These are phyloP conservation scores for Carex littledalei DNA, from an alignment of 176 grass and related monocot genomes.

Conservation along the genomic window DNA sequence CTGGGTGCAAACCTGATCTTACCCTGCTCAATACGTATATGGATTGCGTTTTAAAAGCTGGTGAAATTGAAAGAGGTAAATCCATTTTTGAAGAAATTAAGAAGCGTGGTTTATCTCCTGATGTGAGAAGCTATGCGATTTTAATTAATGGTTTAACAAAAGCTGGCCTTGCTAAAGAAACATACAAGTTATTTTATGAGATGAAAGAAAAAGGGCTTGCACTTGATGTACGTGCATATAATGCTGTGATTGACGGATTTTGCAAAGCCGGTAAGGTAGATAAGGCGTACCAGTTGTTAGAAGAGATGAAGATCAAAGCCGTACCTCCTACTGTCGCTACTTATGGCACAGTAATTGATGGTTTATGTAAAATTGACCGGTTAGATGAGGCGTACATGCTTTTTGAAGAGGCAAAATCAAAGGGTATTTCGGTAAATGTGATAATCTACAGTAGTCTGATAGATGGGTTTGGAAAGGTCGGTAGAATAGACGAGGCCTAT, in stretches of 20 bases:
- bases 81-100: conserved; percentile 72
- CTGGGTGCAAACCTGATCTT: conserved; percentile 66
- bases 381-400: conserved; percentile 97
- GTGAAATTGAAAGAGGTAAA: conserved; percentile 68
- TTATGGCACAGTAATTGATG: conserved; percentile 88
- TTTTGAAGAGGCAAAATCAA: conserved; percentile 94
- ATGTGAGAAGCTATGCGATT: conserved; percentile 79
- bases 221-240: conserved; percentile 75
- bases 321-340: conserved; percentile 65
- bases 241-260: conserved; percentile 82
- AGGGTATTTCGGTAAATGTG: conserved; percentile 67
- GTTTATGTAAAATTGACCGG: conserved; percentile 88
- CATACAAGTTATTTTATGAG: conserved; percentile 74
- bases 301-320: conserved; percentile 77
- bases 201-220: conserved; percentile 84
- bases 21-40: conserved; percentile 92
- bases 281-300: conserved; percentile 84
- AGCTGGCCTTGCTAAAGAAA: conserved; percentile 86
- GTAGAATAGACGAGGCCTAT: conserved; percentile 98
- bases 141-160: conserved; percentile 93
- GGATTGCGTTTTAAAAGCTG: conserved; percentile 88
- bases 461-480: conserved; percentile 88
- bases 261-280: conserved; percentile 92
- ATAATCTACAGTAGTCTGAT: conserved; percentile 89
- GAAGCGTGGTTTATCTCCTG: conserved; percentile 52